Conservation (phyloP, 805 yeast genomes). For the Candida ovalis region DNA sequence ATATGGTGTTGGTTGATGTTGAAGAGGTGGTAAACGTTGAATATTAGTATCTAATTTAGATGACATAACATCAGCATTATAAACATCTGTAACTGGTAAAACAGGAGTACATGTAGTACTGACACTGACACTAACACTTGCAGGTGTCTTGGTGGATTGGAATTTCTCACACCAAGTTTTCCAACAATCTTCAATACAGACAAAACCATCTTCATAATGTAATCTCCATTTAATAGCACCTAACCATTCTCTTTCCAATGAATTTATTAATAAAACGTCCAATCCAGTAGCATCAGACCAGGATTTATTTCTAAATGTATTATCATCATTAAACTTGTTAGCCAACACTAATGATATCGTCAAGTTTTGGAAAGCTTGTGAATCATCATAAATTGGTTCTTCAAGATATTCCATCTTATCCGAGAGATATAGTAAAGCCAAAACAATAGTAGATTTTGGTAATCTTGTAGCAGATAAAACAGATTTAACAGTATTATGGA, state of each 20-base stretch:
- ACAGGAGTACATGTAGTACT: slow-evolving; percentile 2
- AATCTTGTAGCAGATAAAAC: slow-evolving; percentile 85
- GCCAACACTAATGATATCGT: slow-evolving; percentile 76
- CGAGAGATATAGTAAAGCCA: slow-evolving; percentile 76
- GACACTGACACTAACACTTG: too few relatives aligned
- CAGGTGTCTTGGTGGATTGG: slow-evolving; percentile 6
- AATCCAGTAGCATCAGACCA: slow-evolving; percentile 97
- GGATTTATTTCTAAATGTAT: slow-evolving; percentile 89
- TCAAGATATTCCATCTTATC: slow-evolving; percentile 43
- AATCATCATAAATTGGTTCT: slow-evolving; percentile 27
- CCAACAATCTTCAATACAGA: slow-evolving; percentile 35
- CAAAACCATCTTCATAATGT: slow-evolving; percentile 28
- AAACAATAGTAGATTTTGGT: slow-evolving; percentile 75
- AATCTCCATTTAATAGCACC: slow-evolving; percentile 28
- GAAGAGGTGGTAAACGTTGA: slow-evolving; percentile 3
- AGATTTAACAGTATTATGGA: slow-evolving; percentile 56
- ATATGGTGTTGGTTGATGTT: slow-evolving; percentile 8
- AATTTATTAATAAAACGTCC: slow-evolving; percentile 54
- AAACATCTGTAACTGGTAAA: slow-evolving; percentile 3
- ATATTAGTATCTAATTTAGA: slow-evolving; percentile 7
- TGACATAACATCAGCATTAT: neutral
- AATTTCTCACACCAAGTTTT: slow-evolving; percentile 33
- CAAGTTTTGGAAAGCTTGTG: slow-evolving; percentile 49
- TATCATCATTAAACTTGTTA: slow-evolving; percentile 93
- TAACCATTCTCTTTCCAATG: slow-evolving; percentile 57